These are phyloP conservation scores for Diplodia scrobiculata DNA, from an alignment of 2,329 filamentous ascomycete genomes.

Conservation along the genomic window DNA sequence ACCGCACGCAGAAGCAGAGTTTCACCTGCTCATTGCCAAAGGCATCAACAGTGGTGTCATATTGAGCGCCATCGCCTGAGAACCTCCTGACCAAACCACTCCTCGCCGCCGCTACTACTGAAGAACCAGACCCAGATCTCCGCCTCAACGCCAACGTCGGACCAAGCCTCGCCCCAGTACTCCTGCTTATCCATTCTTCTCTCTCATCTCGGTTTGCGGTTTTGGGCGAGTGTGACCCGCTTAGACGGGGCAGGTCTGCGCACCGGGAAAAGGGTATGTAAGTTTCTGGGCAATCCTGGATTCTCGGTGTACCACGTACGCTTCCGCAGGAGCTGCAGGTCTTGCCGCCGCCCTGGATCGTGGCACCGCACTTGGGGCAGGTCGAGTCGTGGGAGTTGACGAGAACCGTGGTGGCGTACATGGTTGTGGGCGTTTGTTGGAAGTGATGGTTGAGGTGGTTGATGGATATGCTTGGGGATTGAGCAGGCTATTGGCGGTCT, in stretches of 20 bases:
- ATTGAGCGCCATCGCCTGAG: slow-evolving; percentile 7
- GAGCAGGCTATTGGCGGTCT: background rate
- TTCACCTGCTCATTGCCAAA: background rate
- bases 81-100: slow-evolving; percentile 11
- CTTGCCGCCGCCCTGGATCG: slow-evolving; percentile 40
- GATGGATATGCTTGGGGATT: background rate
- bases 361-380: slow-evolving; percentile 47
- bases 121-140: background rate
- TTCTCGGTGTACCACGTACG: slow-evolving; percentile 34
- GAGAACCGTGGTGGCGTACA: slow-evolving; percentile 33
- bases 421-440: background rate
- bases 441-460: background rate
- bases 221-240: background rate
- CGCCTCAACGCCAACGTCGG: slow-evolving; percentile 7
- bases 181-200: background rate
- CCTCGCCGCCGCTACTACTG: background rate
- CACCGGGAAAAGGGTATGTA: background rate
- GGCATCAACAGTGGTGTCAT: background rate
- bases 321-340: slow-evolving; percentile 45
- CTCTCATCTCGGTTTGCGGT: background rate
- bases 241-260: slow-evolving; percentile 28
- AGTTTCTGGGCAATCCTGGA: background rate
- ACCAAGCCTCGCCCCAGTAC: background rate
- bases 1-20: background rate
- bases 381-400: slow-evolving; percentile 39